A percentile compares a stretch with the other conserved stretches of the same genome.
phyloP scores from a whole-genome alignment of 768 basidiomycete species.

The Leccinum barrowsii region DNA sequence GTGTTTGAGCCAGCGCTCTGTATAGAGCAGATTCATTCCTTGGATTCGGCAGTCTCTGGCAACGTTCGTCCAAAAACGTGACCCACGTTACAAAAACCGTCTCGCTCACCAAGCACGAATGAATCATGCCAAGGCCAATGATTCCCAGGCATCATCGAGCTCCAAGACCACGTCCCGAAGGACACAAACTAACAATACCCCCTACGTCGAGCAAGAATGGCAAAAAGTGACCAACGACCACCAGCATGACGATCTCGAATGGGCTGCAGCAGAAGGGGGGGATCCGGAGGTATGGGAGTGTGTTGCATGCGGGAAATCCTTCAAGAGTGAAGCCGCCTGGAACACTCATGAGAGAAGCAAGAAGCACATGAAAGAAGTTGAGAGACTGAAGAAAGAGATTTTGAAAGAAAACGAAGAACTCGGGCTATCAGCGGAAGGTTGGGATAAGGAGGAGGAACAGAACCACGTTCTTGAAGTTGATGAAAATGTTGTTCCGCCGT shows the following conservation, averaged over 20 bases:
- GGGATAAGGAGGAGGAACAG: slow-evolving; percentile 19
- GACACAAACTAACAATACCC: slow-evolving; percentile 25
- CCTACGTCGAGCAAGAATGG: slow-evolving; percentile 88
- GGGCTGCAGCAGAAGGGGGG: slow-evolving; percentile 68
- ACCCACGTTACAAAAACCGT: slow-evolving; percentile 79
- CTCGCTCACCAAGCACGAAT: slow-evolving; percentile 45
- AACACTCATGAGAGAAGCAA: slow-evolving; percentile 93
- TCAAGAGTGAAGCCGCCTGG: slow-evolving; percentile 92
- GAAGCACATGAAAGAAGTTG: slow-evolving; percentile 89
- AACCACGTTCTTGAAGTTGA: slow-evolving; percentile 11
- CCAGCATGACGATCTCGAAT: slow-evolving; percentile 56
- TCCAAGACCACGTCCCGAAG: slow-evolving; percentile 26
- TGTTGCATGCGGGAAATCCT: slow-evolving; percentile 88
- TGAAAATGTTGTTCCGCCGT: slow-evolving; percentile 11
- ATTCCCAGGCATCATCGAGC: slow-evolving; percentile 30
- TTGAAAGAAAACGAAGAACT: slow-evolving; percentile 65
- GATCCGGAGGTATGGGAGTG: slow-evolving; percentile 89
- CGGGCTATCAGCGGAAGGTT: slow-evolving; percentile 42
- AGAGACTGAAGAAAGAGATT: slow-evolving; percentile 76
- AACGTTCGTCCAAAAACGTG: slow-evolving; percentile 78
- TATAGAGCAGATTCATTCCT: not conserved
- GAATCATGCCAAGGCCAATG: slow-evolving; percentile 27
- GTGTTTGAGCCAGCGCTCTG: slow-evolving; percentile 21
- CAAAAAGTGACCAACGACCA: slow-evolving; percentile 53
- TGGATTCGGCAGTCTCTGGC: slow-evolving; percentile 54